phyloP scores from a whole-genome alignment of 768 basidiomycete genomes.

The Tylopilus vinaceipallidus region DNA sequence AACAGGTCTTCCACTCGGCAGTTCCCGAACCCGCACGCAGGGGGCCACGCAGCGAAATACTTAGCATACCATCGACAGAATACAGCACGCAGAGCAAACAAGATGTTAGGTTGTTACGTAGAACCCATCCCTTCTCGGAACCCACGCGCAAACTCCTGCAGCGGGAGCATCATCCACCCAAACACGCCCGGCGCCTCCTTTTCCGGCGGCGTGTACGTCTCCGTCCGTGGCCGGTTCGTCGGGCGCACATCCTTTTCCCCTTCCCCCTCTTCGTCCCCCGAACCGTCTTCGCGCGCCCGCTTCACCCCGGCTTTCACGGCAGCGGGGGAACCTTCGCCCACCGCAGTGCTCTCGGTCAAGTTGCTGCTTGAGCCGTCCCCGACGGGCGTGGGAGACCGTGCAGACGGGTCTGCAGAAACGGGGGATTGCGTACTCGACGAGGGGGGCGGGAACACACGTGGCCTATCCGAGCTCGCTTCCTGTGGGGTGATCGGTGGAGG shows the following conservation, averaged over 20 bases:
- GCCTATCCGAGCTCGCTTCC: slow-evolving; percentile 10
- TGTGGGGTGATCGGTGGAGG: slow-evolving; percentile 23
- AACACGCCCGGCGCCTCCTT: slow-evolving; percentile 46
- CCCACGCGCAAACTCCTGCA: slow-evolving; percentile 63
- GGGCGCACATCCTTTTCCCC: slow-evolving; percentile 42
- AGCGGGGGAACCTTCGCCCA: slow-evolving; percentile 24
- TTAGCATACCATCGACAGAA: not conserved
- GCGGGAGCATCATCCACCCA: slow-evolving; percentile 61
- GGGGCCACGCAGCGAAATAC: slow-evolving; percentile 2
- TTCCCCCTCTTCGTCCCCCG: slow-evolving; percentile 25
- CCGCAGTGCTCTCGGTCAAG: slow-evolving; percentile 39
- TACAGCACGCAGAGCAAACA: slow-evolving; percentile 12
- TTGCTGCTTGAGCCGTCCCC: slow-evolving; percentile 24
- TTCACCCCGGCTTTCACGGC: slow-evolving; percentile 38
- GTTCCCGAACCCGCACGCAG: slow-evolving; percentile 27
- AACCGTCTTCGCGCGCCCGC: slow-evolving; percentile 49
- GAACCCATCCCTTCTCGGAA: slow-evolving; percentile 58
- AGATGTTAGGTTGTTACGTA: slow-evolving; percentile 15
- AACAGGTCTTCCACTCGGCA: slow-evolving; percentile 22
- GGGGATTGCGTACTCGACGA: slow-evolving; percentile 16
- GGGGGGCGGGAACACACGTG: slow-evolving; percentile 17
- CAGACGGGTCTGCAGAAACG: slow-evolving; percentile 9
- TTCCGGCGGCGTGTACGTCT: slow-evolving; percentile 42
- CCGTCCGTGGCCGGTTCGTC: slow-evolving; percentile 51
- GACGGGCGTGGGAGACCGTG: slow-evolving; percentile 13